Base-by-base conservation (phyloP, 2,329 filamentous ascomycete genomes). In the Phaeosphaeriaceae sp. region DNA sequence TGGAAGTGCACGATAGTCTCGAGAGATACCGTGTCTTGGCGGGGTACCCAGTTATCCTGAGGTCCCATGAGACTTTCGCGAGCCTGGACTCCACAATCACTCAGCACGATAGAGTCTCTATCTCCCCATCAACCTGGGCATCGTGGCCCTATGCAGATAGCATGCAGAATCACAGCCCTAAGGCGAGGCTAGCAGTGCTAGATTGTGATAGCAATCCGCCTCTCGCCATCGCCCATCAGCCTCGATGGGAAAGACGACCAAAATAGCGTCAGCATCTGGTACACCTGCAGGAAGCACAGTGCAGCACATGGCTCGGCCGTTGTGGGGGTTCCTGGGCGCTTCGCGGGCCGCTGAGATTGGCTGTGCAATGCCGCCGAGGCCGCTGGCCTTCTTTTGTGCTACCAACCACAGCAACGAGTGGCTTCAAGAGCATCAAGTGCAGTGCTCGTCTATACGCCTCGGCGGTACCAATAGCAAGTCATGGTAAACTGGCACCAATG, bases 391-490 rank as follows among this genome's bases (percentile, higher is more conserved):
- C 58, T 62, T 49, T 54, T 51, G 61, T 65, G 66, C 68, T 71
- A 61, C 74, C 74, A 76, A 72, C 72, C 74, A 76, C 71, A 70
- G 42, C 63, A 55, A 54, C 54, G 51, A 67, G 61, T 66, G 62
- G 65, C 68, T 64, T 68, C 63, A 60, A 54, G 52, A 67, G 45
- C 56, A 58, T 62, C 51, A 59, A 56, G 47, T 55, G 59, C 62
- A 65, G 63, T 68, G 56, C 66, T 55, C 51, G 44, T 56, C 57
- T 58, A 51, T 57, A 70, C 67, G 67, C 67, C 70, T 66, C 67
- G 70, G 74, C 74, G 72, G 62, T 58, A 72, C 67, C 58, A 67
- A 58, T 53, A 56, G 53, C 61, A 58, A 55, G 60, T 60, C 64
- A 69, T 63, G 57, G 47, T 63, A 65, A 61, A 53, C 60, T 60